Evolutionary conservation across 371 early-diverging fungal genomes (phyloP).

Genomic region (Polyrhizophydium stewartii): DNA sequence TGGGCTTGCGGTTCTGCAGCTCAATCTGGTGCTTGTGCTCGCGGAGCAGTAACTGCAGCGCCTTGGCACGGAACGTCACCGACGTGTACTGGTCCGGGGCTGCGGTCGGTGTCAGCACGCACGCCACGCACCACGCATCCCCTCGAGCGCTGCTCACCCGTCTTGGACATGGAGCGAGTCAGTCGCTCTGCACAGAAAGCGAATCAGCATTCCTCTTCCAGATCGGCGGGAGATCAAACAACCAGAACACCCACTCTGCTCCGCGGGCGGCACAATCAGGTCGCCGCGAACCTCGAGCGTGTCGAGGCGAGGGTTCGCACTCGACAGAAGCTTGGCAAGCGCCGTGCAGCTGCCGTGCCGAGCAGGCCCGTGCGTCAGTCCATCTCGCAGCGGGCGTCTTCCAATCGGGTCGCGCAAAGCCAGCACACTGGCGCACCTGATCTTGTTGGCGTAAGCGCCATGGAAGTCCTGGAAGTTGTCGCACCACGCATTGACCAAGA

Average conservation of each 20-base stretch:
- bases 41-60: conserved; percentile 71
- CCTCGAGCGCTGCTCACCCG: conserved; percentile 31
- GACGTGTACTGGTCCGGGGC: conserved; percentile 75
- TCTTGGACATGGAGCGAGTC: conserved; percentile 55
- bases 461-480: conserved; percentile 71
- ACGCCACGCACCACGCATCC: background rate
- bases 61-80: conserved; percentile 75
- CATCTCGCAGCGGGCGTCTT: conserved; percentile 13
- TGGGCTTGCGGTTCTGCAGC: conserved; percentile 2
- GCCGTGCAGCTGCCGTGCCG: conserved; percentile 61
- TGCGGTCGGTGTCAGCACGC: conserved; percentile 24
- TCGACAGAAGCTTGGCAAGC: conserved; percentile 64
- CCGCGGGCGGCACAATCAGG: conserved; percentile 60
- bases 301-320: conserved; percentile 64
- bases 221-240: conserved; percentile 1
- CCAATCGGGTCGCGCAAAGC: no score
- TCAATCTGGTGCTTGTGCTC: conserved; percentile 53
- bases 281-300: conserved; percentile 75
- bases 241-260: conserved; percentile 31
- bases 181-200: conserved; percentile 50
- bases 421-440: conserved; percentile 48
- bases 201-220: no score
- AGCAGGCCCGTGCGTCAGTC: background rate
- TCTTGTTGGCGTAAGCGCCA: conserved; percentile 70
- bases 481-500: conserved; percentile 70